These are phyloP conservation scores for Galerina marginata DNA, from an alignment of 768 basidiomycete species.

Conservation along the genomic window DNA sequence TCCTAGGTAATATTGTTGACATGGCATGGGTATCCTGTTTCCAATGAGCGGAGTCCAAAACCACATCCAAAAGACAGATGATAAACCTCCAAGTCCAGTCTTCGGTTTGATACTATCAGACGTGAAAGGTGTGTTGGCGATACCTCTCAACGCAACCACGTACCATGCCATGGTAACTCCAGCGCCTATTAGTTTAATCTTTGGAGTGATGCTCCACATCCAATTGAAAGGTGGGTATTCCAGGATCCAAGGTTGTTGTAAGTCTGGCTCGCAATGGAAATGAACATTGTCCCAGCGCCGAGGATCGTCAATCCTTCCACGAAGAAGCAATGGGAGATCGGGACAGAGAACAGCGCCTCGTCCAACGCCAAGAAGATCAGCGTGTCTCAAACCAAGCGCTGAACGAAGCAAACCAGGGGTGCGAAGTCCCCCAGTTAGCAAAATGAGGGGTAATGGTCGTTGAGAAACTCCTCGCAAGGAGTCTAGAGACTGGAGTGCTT, in stretches of 20 bases:
- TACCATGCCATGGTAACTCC: slow-evolving; percentile 73
- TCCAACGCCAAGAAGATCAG: slow-evolving; percentile 81
- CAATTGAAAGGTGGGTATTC: slow-evolving; percentile 25
- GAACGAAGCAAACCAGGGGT: slow-evolving; percentile 58
- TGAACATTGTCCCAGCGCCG: slow-evolving; percentile 30
- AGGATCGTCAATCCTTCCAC: slow-evolving; percentile 25
- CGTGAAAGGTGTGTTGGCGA: slow-evolving; percentile 38
- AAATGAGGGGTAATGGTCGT: slow-evolving; percentile 57
- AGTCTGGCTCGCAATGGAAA: slow-evolving; percentile 46
- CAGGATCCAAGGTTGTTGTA: slow-evolving; percentile 24
- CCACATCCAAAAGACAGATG: slow-evolving; percentile 52
- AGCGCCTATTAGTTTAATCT: slow-evolving; percentile 69
- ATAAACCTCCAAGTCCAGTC: slow-evolving; percentile 39
- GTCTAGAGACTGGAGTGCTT: slow-evolving; percentile 52
- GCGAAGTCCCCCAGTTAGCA: slow-evolving; percentile 83
- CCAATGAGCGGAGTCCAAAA: slow-evolving; percentile 37
- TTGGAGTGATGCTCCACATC: slow-evolving; percentile 41
- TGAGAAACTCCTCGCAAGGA: slow-evolving; percentile 26
- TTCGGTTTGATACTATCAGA: slow-evolving; percentile 7
- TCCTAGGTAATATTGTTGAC: no score
- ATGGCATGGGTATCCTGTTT: background rate
- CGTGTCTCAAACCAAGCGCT: slow-evolving; percentile 59
- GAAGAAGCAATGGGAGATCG: slow-evolving; percentile 53
- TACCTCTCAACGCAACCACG: slow-evolving; percentile 55
- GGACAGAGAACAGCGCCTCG: slow-evolving; percentile 70